Conservation (phyloP, 2,329 filamentous ascomycete genomes). For the Cladosporium velox region DNA sequence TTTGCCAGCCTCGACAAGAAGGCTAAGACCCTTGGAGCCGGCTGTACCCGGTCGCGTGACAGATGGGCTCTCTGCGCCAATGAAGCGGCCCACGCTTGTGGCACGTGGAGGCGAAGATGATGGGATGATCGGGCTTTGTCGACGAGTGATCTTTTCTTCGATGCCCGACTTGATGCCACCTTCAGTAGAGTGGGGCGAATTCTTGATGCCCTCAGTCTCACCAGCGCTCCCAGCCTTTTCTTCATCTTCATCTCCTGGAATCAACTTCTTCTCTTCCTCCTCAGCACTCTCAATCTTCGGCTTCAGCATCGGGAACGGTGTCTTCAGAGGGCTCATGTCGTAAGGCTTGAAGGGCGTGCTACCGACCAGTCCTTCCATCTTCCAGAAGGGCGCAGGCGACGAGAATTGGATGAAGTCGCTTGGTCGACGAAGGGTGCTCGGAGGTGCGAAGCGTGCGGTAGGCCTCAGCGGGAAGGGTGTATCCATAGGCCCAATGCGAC, state of each 20-base stretch:
- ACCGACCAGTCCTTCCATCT: constrained; percentile 74
- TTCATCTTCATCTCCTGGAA: constrained; percentile 25
- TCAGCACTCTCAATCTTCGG: constrained; percentile 23
- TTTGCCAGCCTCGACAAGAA: constrained; percentile 27
- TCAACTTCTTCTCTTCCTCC: constrained; percentile 28
- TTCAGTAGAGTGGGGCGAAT: constrained; percentile 2
- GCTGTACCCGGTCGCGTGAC: constrained; percentile 19
- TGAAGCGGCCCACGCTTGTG: constrained; percentile 11
- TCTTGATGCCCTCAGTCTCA: constrained; percentile 9
- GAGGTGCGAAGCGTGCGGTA: constrained; percentile 69
- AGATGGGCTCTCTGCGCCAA: constrained; percentile 18
- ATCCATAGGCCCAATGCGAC: constrained; percentile 37
- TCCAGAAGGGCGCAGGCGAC: constrained; percentile 86
- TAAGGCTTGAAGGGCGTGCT: constrained; percentile 62
- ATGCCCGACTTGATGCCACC: constrained; percentile 14
- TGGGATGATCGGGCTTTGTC: constrained; percentile 35
- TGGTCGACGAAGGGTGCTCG: constrained; percentile 76
- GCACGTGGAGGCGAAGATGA: constrained; percentile 26
- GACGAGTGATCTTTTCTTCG: constrained; percentile 26
- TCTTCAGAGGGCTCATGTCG: constrained; percentile 42
- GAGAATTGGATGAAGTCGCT: constrained; percentile 85
- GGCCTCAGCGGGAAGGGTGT: constrained; percentile 42
- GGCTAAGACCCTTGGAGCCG: constrained; percentile 36
- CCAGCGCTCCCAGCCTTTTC: constrained; percentile 21
- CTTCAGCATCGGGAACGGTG: constrained; percentile 39